phyloP scores from a whole-genome alignment of 2,329 filamentous ascomycete genomes.

The Camptophora hylomeconis region DNA sequence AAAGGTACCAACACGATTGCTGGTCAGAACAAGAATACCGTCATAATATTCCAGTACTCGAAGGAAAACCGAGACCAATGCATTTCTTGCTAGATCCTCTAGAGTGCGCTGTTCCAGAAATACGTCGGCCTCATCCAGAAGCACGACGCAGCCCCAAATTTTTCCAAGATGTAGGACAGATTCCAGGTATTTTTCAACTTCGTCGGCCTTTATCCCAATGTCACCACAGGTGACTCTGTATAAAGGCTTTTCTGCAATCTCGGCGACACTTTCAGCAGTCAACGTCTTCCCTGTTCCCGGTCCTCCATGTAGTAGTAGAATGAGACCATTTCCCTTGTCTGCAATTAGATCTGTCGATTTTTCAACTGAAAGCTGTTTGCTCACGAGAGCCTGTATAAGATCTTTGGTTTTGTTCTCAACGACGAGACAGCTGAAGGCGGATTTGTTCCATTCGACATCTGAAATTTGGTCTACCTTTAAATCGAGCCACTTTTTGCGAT shows the following conservation, averaged over 20 bases:
- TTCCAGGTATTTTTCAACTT: slow-evolving; percentile 26
- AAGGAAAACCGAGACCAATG: slow-evolving; percentile 22
- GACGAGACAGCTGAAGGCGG: slow-evolving; percentile 7
- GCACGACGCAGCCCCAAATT: slow-evolving; percentile 24
- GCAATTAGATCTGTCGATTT: slow-evolving; percentile 23
- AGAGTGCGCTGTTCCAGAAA: slow-evolving; percentile 16
- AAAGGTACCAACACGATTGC: slow-evolving; percentile 61
- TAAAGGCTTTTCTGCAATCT: slow-evolving; percentile 26
- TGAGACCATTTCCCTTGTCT: slow-evolving; percentile 25
- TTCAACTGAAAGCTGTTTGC: slow-evolving; percentile 13
- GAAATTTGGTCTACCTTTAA: slow-evolving; percentile 5
- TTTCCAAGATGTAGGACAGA: slow-evolving; percentile 24
- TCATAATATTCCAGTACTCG: slow-evolving; percentile 25
- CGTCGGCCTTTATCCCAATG: slow-evolving; percentile 23
- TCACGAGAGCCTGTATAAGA: slow-evolving; percentile 20
- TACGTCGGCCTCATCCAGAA: slow-evolving; percentile 21
- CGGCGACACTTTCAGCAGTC: slow-evolving; percentile 29
- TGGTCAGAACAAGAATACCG: slow-evolving; percentile 34
- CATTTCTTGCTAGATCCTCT: slow-evolving; percentile 16
- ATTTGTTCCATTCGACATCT: slow-evolving; percentile 7
- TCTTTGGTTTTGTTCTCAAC: slow-evolving; percentile 23
- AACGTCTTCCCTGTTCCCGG: slow-evolving; percentile 29
- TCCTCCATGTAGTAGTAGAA: slow-evolving; percentile 25
- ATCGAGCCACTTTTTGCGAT: slow-evolving; percentile 7
- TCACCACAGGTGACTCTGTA: slow-evolving; percentile 29